Conservation (phyloP, 2,329 filamentous ascomycete species). For the Penicillium sp. region DNA sequence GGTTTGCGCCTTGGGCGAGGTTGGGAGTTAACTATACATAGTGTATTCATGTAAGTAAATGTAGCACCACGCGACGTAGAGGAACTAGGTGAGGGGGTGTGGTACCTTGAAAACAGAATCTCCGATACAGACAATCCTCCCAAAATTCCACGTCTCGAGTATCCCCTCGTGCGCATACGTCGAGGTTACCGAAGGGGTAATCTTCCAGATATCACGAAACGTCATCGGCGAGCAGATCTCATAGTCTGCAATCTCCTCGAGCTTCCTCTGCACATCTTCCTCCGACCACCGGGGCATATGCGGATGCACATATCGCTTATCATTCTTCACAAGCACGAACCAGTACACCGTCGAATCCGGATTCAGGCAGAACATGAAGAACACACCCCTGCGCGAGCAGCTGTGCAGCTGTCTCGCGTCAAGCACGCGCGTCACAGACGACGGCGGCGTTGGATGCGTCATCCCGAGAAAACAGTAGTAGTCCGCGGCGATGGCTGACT, state of each 20-base stretch:
- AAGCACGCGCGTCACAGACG: neutral
- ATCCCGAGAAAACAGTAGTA: neutral
- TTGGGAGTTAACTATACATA: conserved; percentile 22
- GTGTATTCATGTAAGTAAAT: neutral
- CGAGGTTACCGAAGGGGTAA: neutral
- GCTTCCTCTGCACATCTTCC: neutral
- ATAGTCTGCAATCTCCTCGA: neutral
- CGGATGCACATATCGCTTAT: neutral
- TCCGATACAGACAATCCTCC: neutral
- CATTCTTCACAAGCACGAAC: neutral
- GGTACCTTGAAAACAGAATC: neutral
- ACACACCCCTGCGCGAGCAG: neutral
- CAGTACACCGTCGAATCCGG: neutral
- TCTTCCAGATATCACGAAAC: neutral
- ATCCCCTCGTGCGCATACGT: neutral
- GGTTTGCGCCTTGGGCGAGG: conserved; percentile 22
- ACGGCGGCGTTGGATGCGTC: neutral
- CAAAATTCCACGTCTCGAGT: neutral
- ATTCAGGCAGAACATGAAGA: neutral
- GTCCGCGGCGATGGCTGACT: neutral
- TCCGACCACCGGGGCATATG: neutral
- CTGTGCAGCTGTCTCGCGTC: neutral
- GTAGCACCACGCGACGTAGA: neutral
- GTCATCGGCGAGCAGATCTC: neutral
- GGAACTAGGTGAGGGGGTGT: neutral